These are phyloP conservation scores for Sporothrix luriei DNA, from an alignment of 2,329 filamentous ascomycete genomes.

Conservation along the genomic window DNA sequence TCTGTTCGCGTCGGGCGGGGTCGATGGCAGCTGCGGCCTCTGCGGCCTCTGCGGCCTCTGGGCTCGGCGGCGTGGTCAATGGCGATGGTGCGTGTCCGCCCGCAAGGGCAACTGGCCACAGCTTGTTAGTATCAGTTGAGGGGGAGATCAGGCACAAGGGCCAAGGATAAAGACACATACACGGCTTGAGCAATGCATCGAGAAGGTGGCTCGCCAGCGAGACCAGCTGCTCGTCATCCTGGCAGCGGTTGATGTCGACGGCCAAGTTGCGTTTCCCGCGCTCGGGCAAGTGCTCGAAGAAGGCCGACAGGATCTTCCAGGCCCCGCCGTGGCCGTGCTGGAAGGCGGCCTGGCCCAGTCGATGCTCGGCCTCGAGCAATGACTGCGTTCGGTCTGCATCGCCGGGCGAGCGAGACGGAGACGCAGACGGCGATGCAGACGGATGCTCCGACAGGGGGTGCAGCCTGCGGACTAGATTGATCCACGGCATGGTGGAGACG, in stretches of 20 bases:
- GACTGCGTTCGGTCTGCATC: not conserved
- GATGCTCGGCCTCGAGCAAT: not conserved
- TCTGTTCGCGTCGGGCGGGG: constrained; percentile 18
- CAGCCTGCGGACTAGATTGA: not conserved
- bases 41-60: not conserved
- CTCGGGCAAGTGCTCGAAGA: constrained; percentile 48
- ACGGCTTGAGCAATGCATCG: constrained; percentile 29
- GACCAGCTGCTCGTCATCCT: constrained; percentile 22
- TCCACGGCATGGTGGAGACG: not conserved
- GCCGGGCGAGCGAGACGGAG: not conserved
- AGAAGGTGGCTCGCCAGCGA: constrained; percentile 27
- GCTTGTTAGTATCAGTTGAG: not conserved
- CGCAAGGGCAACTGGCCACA: constrained; percentile 18
- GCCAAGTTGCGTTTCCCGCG: not conserved
- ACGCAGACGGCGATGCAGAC: not conserved
- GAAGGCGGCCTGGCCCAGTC: not conserved
- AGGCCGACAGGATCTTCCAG: constrained; percentile 44
- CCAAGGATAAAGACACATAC: constrained; percentile 1
- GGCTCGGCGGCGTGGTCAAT: not conserved
- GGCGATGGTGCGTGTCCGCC: constrained; percentile 17
- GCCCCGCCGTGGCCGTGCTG: not conserved
- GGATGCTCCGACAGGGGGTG: not conserved
- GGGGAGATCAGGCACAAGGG: not conserved
- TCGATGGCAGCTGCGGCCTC: too few relatives aligned
- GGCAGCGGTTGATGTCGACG: not conserved